These are phyloP conservation scores for Chaetomium sp. DNA, from an alignment of 2,329 filamentous ascomycete species.

Conservation along the genomic window DNA sequence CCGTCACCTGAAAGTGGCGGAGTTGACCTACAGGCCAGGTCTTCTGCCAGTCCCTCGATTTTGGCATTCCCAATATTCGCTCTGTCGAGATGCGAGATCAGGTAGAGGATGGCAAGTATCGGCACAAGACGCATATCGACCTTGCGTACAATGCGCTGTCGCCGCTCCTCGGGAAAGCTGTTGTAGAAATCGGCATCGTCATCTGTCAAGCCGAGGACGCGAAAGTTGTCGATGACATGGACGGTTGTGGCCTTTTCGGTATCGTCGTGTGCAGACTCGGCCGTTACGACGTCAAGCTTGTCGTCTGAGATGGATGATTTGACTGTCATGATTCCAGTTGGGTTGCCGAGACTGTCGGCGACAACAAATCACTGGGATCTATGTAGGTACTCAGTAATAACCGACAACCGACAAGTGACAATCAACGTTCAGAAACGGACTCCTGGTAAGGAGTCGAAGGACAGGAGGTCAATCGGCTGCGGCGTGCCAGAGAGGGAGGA, in stretches of 20 bases:
- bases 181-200: conserved; percentile 9
- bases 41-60: not conserved
- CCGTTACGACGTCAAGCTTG: not conserved
- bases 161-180: not conserved
- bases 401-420: no score
- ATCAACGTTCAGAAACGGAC: no score
- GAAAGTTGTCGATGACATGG: conserved; percentile 11
- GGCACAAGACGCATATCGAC: conserved; percentile 11
- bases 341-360: not conserved
- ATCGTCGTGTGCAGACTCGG: not conserved
- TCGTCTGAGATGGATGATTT: not conserved
- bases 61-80: conserved; percentile 10
- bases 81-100: conserved; percentile 6
- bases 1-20: not conserved
- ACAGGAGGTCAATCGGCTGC: no score
- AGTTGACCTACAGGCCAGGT: not conserved
- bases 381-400: no score
- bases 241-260: not conserved
- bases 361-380: no score
- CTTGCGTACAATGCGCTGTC: conserved; percentile 1
- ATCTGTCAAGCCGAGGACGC: conserved; percentile 3
- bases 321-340: not conserved
- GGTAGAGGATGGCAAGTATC: conserved; percentile 3
- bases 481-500: no score
- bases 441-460: no score